Conservation (phyloP, 139 green algal genomes). For the Yamagishiella unicocca region DNA sequence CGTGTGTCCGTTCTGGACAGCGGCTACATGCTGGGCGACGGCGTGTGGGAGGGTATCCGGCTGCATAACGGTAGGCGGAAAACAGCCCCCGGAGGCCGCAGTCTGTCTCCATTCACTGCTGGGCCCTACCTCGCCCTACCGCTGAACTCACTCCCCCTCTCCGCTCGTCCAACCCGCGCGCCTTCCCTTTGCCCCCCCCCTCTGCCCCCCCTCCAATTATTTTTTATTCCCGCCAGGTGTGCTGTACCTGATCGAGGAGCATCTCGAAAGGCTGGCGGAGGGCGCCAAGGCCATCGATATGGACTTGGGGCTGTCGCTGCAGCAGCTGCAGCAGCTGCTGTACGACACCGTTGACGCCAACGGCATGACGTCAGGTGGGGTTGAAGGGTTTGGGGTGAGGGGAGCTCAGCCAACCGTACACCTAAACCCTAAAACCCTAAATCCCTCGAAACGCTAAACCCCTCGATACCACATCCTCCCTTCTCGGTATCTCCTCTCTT, state of each 20-base stretch:
- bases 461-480: not conserved
- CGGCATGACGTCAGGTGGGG: slow-evolving; percentile 64
- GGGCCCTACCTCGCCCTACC: too few relatives aligned
- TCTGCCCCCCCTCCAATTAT: too few relatives aligned
- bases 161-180: too few relatives aligned
- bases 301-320: slow-evolving; percentile 65
- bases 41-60: slow-evolving; percentile 83
- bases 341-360: slow-evolving; percentile 78
- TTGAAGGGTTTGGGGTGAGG: too few relatives aligned
- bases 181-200: not conserved
- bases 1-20: slow-evolving; percentile 84
- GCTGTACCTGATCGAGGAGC: slow-evolving; percentile 67
- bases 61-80: slow-evolving; percentile 62
- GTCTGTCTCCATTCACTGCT: too few relatives aligned
- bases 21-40: slow-evolving; percentile 87
- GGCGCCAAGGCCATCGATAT: slow-evolving; percentile 80
- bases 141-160: too few relatives aligned
- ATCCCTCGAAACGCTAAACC: too few relatives aligned
- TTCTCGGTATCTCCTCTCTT: not conserved
- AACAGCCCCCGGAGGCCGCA: too few relatives aligned
- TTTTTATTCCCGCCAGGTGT: slow-evolving; percentile 51
- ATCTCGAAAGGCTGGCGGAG: slow-evolving; percentile 80
- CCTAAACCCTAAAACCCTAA: too few relatives aligned
- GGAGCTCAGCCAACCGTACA: too few relatives aligned
- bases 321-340: slow-evolving; percentile 67